Conservation (phyloP, 176 grass and related monocot genomes). For the Triticum turgidum region DNA sequence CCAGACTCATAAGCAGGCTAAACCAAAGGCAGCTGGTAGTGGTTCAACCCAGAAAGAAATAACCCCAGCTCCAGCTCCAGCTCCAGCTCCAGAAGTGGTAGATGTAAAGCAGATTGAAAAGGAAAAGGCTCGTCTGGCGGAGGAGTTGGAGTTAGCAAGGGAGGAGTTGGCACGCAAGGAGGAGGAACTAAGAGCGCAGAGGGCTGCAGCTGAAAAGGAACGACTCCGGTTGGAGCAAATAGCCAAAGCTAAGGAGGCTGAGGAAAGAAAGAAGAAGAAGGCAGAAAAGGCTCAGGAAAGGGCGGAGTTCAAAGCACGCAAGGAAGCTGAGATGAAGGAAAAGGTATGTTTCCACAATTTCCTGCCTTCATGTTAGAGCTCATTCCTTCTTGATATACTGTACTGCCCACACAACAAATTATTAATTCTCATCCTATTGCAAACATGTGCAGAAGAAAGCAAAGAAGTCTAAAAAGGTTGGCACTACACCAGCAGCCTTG, state of each 20-base stretch:
- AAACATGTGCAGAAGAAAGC: constrained; percentile 62
- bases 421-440: not conserved
- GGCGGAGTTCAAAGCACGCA: constrained; percentile 64
- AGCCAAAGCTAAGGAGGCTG: constrained; percentile 86
- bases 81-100: constrained; percentile 24
- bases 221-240: constrained; percentile 62
- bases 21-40: constrained; percentile 43
- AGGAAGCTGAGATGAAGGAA: constrained; percentile 73
- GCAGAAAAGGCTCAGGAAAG: constrained; percentile 64
- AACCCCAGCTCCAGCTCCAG: not conserved
- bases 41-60: constrained; percentile 28
- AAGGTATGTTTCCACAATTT: constrained; percentile 46
- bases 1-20: constrained; percentile 37
- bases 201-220: constrained; percentile 63
- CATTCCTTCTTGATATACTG: not conserved
- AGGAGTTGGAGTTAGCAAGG: constrained; percentile 44
- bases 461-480: constrained; percentile 62
- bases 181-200: constrained; percentile 53
- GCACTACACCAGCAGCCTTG: not conserved
- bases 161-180: constrained; percentile 51
- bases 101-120: constrained; percentile 41
- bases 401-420: constrained; percentile 11
- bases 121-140: constrained; percentile 27
- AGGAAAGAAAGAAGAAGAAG: constrained; percentile 80
- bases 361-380: constrained; percentile 12